Evolutionary conservation across 2,329 filamentous ascomycete species (phyloP).

Genomic region (Byssothecium circinans): DNA sequence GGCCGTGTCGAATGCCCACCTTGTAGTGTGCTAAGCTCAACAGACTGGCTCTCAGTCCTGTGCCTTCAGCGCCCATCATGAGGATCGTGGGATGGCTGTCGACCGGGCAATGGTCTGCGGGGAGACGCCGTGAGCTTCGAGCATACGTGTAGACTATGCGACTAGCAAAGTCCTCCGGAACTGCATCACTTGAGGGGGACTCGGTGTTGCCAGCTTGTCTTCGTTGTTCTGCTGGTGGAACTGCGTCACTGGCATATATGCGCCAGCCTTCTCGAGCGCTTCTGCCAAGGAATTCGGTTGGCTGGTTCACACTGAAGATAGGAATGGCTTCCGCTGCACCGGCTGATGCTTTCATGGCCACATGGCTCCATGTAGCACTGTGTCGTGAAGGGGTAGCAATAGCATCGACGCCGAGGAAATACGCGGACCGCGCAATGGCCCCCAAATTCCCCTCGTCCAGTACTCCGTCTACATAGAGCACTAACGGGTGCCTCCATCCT

Average conservation of each 20-base stretch:
- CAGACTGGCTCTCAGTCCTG: constrained; percentile 30
- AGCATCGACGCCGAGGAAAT: constrained; percentile 87
- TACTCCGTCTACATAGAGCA: constrained; percentile 75
- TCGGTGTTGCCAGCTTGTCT: background rate
- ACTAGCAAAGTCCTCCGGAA: constrained; percentile 32
- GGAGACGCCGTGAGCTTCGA: constrained; percentile 21
- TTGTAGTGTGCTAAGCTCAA: constrained; percentile 63
- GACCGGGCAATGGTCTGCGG: constrained; percentile 31
- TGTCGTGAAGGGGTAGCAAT: constrained; percentile 73
- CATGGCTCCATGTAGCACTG: constrained; percentile 71
- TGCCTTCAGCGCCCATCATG: constrained; percentile 58
- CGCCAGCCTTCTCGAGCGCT: constrained; percentile 77
- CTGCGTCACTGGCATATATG: constrained; percentile 70
- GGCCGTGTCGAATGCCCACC: constrained; percentile 62
- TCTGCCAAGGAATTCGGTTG: constrained; percentile 68
- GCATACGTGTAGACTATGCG: constrained; percentile 30
- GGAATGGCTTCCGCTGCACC: constrained; percentile 82
- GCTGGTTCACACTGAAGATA: constrained; percentile 69
- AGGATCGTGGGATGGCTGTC: constrained; percentile 67
- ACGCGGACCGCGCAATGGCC: constrained; percentile 82
- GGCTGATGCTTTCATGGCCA: constrained; percentile 83
- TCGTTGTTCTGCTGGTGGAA: constrained; percentile 23
- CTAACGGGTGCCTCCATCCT: constrained; percentile 63
- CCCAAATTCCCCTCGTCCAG: constrained; percentile 89
- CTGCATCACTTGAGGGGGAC: background rate